Evolutionary conservation across 1,139 yeast genomes (phyloP), one percentile per base, ranked within the genome.

Genomic region (Geotrichum aggregatum): DNA sequence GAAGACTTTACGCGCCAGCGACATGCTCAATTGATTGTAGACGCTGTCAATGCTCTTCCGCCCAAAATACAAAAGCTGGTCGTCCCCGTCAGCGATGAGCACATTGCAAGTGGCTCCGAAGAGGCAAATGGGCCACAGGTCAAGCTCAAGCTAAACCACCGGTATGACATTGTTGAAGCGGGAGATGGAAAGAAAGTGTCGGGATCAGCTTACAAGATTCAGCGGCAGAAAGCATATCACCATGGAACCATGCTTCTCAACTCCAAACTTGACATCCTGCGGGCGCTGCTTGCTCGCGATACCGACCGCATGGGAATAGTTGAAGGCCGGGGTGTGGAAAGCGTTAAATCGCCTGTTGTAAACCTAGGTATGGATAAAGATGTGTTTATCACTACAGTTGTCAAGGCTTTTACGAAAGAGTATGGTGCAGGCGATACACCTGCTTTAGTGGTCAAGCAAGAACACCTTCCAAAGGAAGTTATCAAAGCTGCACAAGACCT

Each of bases 221-320:
- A 95, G 10, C 78, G 79, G 49, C 94, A 95, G 0, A 82, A 81
- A 60, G 84, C 96, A 2, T 85, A 91, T 60, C 98, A 94, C 66
- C 99, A 94, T 69, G 98, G 98, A 0, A 94, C 99, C 0, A 88
- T 94, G 97, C 73, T 94, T 11, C 71, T 94, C 18, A 72, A 78
- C 52, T 83, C 95, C 54, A 73, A 82, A 47, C 70, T 94, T 30
- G 76, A 75, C 24, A 70, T 76, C 1, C 72, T 92, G 56, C 73
- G 82, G 1, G 73, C 79, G 26, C 65, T 88, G 11, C 71, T 92
- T 54, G 77, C 77, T 52, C 68, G 85, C 16, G 75, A 74, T 40
- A 69, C 69, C 10, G 61, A 68, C 1, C 63, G 69, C n/a, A 67
- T 75, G 39, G 80, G 84, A 0, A 58, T 61, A 0, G 77, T 81